phyloP scores from a whole-genome alignment of 2,329 filamentous ascomycete genomes.

The Didymella glomerata region DNA sequence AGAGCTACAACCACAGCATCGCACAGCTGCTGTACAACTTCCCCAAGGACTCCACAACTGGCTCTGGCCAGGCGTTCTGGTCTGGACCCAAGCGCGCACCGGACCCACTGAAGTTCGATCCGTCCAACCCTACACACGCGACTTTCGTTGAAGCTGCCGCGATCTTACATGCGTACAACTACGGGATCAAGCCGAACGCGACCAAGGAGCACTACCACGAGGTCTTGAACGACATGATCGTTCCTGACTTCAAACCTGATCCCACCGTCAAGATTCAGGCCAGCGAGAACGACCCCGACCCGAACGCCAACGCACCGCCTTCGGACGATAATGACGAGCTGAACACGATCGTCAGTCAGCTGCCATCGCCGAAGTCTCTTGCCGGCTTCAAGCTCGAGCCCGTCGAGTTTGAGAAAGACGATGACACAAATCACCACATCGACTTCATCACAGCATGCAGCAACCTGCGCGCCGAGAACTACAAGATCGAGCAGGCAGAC shows the following conservation, averaged over 20 bases:
- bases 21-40: slow-evolving; percentile 97
- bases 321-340: slow-evolving; percentile 81
- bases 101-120: slow-evolving; percentile 87
- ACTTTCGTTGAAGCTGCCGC: slow-evolving; percentile 87
- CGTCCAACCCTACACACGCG: slow-evolving; percentile 84
- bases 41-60: slow-evolving; percentile 90
- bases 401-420: slow-evolving; percentile 98
- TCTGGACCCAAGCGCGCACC: slow-evolving; percentile 97
- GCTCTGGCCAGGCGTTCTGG: slow-evolving; percentile 92
- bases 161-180: slow-evolving; percentile 97
- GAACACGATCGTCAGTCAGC: slow-evolving; percentile 71
- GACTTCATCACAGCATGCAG: slow-evolving; percentile 98
- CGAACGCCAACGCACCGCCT: slow-evolving; percentile 71
- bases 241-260: slow-evolving; percentile 92
- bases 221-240: slow-evolving; percentile 89
- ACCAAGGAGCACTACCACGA: slow-evolving; percentile 77
- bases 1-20: slow-evolving; percentile 96
- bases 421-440: slow-evolving; percentile 97
- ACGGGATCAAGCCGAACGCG: slow-evolving; percentile 87
- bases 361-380: slow-evolving; percentile 81
- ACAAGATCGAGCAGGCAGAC: slow-evolving; percentile 92
- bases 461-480: slow-evolving; percentile 96
- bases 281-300: slow-evolving; percentile 92
- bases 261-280: slow-evolving; percentile 95
- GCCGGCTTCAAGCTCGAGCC: slow-evolving; percentile 88